Percentiles rank a stretch among this genome's conserved stretches.
phyloP scores from a whole-genome alignment of 2,329 filamentous ascomycete species.

The Rutstroemia sp. region DNA sequence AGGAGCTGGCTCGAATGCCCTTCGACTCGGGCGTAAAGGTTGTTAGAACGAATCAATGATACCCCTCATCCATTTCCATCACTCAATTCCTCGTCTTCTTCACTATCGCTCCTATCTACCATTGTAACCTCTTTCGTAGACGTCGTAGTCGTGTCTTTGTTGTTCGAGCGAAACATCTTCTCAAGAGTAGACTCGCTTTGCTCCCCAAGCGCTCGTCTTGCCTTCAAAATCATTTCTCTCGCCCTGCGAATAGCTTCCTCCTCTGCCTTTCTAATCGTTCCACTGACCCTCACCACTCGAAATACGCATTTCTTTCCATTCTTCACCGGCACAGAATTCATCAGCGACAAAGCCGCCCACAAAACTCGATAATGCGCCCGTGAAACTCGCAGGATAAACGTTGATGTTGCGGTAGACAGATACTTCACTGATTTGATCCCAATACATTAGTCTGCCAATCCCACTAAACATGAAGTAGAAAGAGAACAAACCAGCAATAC shows the following conservation, averaged over 20 bases:
- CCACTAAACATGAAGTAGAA: not conserved
- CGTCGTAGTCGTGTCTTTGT: conserved; percentile 16
- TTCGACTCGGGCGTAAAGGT: conserved; percentile 47
- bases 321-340: conserved; percentile 55
- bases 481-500: conserved; percentile 52
- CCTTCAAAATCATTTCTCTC: conserved; percentile 61
- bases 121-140: conserved; percentile 37
- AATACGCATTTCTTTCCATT: conserved; percentile 65
- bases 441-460: not conserved
- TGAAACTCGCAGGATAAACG: conserved; percentile 80
- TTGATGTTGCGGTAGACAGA: conserved; percentile 83
- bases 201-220: conserved; percentile 44
- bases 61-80: conserved; percentile 35
- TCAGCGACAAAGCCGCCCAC: conserved; percentile 82
- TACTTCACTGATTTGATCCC: conserved; percentile 66
- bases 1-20: conserved; percentile 2
- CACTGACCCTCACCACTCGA: conserved; percentile 78
- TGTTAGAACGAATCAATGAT: conserved; percentile 54
- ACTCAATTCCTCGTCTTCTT: conserved; percentile 38
- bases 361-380: conserved; percentile 78
- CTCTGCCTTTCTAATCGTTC: conserved; percentile 87
- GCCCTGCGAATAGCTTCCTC: conserved; percentile 80
- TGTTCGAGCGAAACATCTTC: conserved; percentile 32
- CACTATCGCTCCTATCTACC: conserved; percentile 39
- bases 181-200: conserved; percentile 31